These are phyloP conservation scores for Chimonanthus praecox DNA, from an alignment of 164 flowering plant genomes.

Conservation along the genomic window DNA sequence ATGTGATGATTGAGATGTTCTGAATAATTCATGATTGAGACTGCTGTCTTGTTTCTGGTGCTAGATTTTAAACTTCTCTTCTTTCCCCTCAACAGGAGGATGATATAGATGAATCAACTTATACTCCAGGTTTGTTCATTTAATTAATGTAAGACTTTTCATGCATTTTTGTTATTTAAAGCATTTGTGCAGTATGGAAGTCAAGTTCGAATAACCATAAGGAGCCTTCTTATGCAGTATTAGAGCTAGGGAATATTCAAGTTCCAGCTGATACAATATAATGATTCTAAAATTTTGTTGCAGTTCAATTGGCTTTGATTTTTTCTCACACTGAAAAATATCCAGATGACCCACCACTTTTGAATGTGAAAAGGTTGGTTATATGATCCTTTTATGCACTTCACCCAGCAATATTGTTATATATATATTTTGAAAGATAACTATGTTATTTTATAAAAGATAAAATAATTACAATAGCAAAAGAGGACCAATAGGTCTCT, in stretches of 20 bases:
- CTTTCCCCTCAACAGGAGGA: constrained; percentile 59
- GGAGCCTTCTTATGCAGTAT: neutral
- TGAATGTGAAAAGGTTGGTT: constrained; percentile 65
- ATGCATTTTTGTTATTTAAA: too few relatives aligned
- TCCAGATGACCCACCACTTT: constrained; percentile 93
- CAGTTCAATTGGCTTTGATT: constrained; percentile 79
- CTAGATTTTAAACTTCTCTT: constrained; percentile 7
- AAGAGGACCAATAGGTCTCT: too few relatives aligned
- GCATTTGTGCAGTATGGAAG: neutral
- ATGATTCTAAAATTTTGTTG: constrained; percentile 19
- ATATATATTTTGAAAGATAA: too few relatives aligned
- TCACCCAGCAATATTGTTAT: neutral
- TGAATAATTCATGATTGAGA: neutral
- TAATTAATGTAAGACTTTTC: neutral
- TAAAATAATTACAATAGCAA: too few relatives aligned
- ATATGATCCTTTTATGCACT: neutral
- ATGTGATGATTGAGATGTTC: neutral
- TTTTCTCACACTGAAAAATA: constrained; percentile 94
- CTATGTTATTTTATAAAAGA: too few relatives aligned
- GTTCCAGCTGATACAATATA: constrained; percentile 1
- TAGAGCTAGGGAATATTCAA: constrained; percentile 1
- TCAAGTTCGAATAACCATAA: neutral
- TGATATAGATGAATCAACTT: constrained; percentile 51
- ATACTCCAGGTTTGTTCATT: constrained; percentile 47
- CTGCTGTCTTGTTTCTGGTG: neutral